phyloP scores from a whole-genome alignment of 768 basidiomycete genomes.

The Dioszegia hungarica region DNA sequence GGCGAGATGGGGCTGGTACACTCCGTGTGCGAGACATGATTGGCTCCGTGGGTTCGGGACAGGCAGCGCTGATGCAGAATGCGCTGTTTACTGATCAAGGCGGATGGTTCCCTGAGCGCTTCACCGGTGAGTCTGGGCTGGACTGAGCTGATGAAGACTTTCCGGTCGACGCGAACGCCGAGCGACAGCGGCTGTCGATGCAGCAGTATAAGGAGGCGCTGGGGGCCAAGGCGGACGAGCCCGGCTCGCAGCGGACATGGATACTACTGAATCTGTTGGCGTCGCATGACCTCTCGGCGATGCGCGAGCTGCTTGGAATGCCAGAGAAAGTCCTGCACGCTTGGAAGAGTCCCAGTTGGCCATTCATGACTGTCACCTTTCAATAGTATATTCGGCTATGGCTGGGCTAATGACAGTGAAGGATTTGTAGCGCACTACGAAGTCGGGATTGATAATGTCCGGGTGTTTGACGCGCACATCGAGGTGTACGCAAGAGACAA shows the following conservation, averaged over 20 bases:
- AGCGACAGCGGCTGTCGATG: neutral
- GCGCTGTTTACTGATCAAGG: conserved; percentile 12
- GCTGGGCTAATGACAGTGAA: conserved; percentile 2
- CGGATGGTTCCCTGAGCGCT: conserved; percentile 18
- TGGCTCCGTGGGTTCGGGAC: conserved; percentile 22
- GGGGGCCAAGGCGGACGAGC: conserved; percentile 10
- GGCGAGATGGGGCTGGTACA: neutral
- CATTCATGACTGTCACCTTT: conserved; percentile 10
- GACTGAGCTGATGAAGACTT: conserved; percentile 10
- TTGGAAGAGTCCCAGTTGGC: conserved; percentile 7
- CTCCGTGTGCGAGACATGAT: conserved; percentile 38
- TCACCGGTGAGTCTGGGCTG: neutral
- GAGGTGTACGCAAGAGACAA: conserved; percentile 28
- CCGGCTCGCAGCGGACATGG: conserved; percentile 9
- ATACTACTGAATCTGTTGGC: conserved; percentile 30
- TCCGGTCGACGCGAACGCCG: conserved; percentile 2
- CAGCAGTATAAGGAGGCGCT: conserved; percentile 5
- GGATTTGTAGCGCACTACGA: conserved; percentile 19
- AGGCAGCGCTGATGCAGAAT: conserved; percentile 5
- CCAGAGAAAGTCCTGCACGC: conserved; percentile 23
- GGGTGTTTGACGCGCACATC: conserved; percentile 33
- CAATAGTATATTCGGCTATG: conserved; percentile 12
- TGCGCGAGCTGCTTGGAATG: conserved; percentile 43
- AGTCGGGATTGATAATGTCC: neutral
- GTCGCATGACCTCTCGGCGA: conserved; percentile 41